Evolutionary conservation across 495 filamentous ascomycete genomes (phyloP).

Genomic region (Lasiosphaeria miniovina): DNA sequence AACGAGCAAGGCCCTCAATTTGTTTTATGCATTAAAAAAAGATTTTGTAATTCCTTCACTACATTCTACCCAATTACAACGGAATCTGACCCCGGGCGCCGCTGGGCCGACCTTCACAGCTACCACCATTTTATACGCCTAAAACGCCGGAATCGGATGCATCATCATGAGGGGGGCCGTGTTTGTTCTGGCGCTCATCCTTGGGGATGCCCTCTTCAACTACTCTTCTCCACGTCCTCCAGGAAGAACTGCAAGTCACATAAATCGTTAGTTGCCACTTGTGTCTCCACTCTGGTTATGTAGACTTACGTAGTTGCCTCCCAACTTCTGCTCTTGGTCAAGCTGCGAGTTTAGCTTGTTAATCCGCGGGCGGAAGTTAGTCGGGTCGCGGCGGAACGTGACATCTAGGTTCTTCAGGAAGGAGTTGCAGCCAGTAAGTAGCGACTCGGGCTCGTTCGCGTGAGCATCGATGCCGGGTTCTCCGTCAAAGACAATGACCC

Average conservation of each 20-base stretch:
- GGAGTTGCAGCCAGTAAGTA: conserved; percentile 93
- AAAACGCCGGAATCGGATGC: conserved; percentile 43
- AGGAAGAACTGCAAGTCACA: conserved; percentile 68
- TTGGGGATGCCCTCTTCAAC: conserved; percentile 58
- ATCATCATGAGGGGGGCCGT: conserved; percentile 27
- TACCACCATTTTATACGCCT: conserved; percentile 40
- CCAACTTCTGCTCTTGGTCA: conserved; percentile 94
- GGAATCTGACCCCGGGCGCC: conserved; percentile 32
- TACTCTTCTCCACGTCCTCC: conserved; percentile 67
- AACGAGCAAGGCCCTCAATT: too few relatives aligned
- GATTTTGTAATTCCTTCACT: too few relatives aligned
- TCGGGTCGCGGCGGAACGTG: conserved; percentile 96
- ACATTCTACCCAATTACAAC: too few relatives aligned
- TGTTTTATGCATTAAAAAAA: too few relatives aligned
- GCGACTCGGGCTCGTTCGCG: conserved; percentile 84
- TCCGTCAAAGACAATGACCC: conserved; percentile 97
- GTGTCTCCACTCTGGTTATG: neutral
- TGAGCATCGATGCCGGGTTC: conserved; percentile 81
- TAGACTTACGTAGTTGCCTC: conserved; percentile 80
- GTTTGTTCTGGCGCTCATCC: conserved; percentile 29
- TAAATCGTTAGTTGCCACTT: conserved; percentile 14
- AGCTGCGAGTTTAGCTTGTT: conserved; percentile 95
- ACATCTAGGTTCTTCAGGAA: conserved; percentile 96
- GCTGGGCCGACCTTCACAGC: conserved; percentile 23
- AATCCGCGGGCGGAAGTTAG: conserved; percentile 93